phyloP scores from a whole-genome alignment of 1,284 basidiomycete genomes.

The Paramarasmius palmivorus region DNA sequence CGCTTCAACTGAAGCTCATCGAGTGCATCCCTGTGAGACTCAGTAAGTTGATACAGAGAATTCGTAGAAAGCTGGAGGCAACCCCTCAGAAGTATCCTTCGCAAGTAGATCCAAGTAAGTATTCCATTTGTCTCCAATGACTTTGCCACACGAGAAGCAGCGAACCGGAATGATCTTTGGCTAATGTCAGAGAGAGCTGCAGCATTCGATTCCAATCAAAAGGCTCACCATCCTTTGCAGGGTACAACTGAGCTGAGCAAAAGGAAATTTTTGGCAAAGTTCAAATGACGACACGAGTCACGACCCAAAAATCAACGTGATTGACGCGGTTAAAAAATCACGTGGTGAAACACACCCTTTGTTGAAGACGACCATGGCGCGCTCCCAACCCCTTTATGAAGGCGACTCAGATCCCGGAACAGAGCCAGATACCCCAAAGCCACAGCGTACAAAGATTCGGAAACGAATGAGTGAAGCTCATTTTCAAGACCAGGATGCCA shows the following conservation, averaged over 20 bases:
- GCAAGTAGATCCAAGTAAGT: slow-evolving; percentile 80
- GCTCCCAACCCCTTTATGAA: slow-evolving; percentile 32
- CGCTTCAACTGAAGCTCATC: slow-evolving; percentile 90
- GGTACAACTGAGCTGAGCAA: too few species aligned
- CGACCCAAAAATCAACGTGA: background rate
- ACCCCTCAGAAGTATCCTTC: slow-evolving; percentile 86
- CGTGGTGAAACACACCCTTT: slow-evolving; percentile 11
- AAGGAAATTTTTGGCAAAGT: background rate
- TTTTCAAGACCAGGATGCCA: slow-evolving; percentile 46
- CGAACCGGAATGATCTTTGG: slow-evolving; percentile 85
- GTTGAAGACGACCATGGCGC: slow-evolving; percentile 24
- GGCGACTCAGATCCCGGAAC: slow-evolving; percentile 42
- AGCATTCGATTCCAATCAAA: too few species aligned
- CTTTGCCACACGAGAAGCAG: slow-evolving; percentile 93
- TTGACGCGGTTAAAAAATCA: slow-evolving; percentile 10
- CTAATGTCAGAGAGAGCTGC: too few species aligned
- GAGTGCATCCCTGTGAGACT: slow-evolving; percentile 51
- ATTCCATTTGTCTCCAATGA: slow-evolving; percentile 93
- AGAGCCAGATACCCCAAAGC: slow-evolving; percentile 50
- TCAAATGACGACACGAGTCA: background rate
- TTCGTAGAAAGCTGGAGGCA: slow-evolving; percentile 10
- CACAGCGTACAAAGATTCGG: slow-evolving; percentile 40
- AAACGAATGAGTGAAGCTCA: slow-evolving; percentile 65
- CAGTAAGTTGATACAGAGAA: background rate
- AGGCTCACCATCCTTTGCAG: too few species aligned